A percentile compares a stretch with the other conserved stretches of the same genome.
Evolutionary conservation across 2,329 filamentous ascomycete species (phyloP).

Genomic region (Fusarium mundagurra): DNA sequence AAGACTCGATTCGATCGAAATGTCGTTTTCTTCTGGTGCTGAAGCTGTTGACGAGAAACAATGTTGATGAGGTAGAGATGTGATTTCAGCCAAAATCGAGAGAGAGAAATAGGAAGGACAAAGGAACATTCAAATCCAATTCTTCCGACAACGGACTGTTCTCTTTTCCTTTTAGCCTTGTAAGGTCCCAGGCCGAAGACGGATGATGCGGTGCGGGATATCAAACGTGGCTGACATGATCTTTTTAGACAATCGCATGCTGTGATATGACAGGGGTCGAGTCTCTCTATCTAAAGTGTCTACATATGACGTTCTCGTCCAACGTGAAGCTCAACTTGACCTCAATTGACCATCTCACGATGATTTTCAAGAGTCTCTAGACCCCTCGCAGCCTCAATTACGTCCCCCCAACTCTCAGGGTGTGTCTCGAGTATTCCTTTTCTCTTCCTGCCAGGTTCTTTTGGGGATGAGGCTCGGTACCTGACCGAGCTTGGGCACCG

Average conservation of each 20-base stretch:
- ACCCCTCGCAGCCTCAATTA: constrained; percentile 3
- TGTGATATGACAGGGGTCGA: constrained; percentile 23
- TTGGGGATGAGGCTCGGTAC: constrained; percentile 36
- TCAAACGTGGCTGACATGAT: constrained; percentile 33
- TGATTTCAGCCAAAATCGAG: constrained; percentile 31
- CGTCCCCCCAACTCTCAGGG: constrained; percentile 25
- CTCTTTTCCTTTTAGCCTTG: constrained; percentile 37
- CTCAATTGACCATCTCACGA: constrained; percentile 28
- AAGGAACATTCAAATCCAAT: constrained; percentile 16
- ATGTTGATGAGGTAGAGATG: constrained; percentile 22
- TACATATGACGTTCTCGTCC: constrained; percentile 23
- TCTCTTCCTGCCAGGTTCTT: constrained; percentile 29
- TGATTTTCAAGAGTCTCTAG: constrained; percentile 27
- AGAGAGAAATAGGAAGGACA: constrained; percentile 24
- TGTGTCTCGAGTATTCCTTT: constrained; percentile 31
- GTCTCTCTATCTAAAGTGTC: constrained; percentile 25
- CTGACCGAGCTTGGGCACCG: constrained; percentile 42
- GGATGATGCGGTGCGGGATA: constrained; percentile 26
- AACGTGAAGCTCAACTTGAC: constrained; percentile 27
- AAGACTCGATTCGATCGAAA: constrained; percentile 6
- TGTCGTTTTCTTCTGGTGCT: constrained; percentile 10
- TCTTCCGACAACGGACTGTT: constrained; percentile 42
- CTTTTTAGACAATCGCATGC: constrained; percentile 30
- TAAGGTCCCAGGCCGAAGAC: constrained; percentile 32
- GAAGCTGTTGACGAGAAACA: constrained; percentile 7